Conservation (phyloP, 148 eudicot species). For the Vaccinium vitisidaea region DNA sequence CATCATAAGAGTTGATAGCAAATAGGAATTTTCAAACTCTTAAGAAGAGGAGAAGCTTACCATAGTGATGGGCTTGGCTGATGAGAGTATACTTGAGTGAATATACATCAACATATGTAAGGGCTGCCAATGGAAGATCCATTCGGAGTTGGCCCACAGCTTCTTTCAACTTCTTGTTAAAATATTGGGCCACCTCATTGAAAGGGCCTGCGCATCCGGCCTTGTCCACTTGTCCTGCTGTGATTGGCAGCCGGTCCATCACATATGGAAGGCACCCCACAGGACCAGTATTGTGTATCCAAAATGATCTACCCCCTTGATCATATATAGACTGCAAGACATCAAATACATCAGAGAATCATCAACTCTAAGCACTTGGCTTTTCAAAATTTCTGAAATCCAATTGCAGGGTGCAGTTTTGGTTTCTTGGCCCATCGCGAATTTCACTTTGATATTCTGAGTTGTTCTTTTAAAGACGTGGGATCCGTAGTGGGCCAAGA, state of each 20-base stretch:
- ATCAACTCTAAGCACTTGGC: background rate
- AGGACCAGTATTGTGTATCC: conserved; percentile 97
- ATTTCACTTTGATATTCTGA: background rate
- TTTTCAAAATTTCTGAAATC: background rate
- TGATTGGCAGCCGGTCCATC: conserved; percentile 49
- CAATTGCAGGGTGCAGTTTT: background rate
- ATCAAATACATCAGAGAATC: background rate
- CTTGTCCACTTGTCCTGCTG: conserved; percentile 56
- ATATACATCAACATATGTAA: conserved; percentile 84
- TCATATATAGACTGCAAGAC: conserved; percentile 34
- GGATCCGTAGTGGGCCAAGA: background rate
- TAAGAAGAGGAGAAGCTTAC: conserved; percentile 26
- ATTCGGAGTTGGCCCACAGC: conserved; percentile 47
- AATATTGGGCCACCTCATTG: conserved; percentile 67
- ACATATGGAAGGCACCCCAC: conserved; percentile 80
- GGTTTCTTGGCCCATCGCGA: background rate
- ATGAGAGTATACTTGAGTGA: conserved; percentile 68
- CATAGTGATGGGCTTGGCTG: conserved; percentile 47
- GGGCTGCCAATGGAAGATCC: conserved; percentile 51
- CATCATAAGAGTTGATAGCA: background rate
- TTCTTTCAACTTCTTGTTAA: conserved; percentile 56
- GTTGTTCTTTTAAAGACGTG: background rate
- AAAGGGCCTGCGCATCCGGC: conserved; percentile 58
- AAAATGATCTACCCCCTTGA: conserved; percentile 77
- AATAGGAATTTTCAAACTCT: background rate